A percentile compares a stretch with the other conserved stretches of the same genome.
Evolutionary conservation across 148 eudicot species (phyloP).

Genomic region (Chenopodium suecicum): DNA sequence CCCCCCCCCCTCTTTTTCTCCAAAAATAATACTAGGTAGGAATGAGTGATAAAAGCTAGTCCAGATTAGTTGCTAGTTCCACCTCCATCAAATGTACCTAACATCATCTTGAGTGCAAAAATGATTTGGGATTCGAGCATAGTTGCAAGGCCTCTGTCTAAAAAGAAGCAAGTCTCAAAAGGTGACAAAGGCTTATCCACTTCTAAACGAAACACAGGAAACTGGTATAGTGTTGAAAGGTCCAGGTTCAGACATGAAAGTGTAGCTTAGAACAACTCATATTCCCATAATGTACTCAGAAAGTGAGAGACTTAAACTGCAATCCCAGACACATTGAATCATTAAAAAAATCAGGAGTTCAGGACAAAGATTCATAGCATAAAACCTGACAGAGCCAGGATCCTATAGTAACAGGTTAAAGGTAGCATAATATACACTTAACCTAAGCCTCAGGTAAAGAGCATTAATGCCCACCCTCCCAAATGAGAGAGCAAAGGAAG

Average conservation of each 20-base stretch:
- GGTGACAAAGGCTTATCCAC: neutral
- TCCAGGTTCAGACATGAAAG: neutral
- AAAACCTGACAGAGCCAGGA: neutral
- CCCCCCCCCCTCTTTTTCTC: neutral
- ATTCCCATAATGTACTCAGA: neutral
- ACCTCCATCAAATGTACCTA: too few relatives aligned
- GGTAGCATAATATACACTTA: too few relatives aligned
- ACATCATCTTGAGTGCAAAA: too few relatives aligned
- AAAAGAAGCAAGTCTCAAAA: neutral
- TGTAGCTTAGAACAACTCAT: neutral
- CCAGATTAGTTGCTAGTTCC: too few relatives aligned
- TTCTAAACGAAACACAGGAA: neutral
- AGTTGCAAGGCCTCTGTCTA: neutral
- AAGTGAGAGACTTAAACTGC: neutral
- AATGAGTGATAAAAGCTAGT: too few relatives aligned
- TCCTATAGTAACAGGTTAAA: neutral
- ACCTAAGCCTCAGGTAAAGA: too few relatives aligned
- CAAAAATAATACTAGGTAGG: neutral
- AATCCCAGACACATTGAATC: neutral
- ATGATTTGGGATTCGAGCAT: too few relatives aligned
- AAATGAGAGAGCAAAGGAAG: too few relatives aligned
- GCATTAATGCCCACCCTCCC: too few relatives aligned
- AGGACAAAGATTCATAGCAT: neutral
- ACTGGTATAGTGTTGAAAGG: neutral
- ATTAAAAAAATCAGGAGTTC: too few relatives aligned